Base-by-base conservation (phyloP, 495 filamentous ascomycete genomes). In the Talaromyces liani region DNA sequence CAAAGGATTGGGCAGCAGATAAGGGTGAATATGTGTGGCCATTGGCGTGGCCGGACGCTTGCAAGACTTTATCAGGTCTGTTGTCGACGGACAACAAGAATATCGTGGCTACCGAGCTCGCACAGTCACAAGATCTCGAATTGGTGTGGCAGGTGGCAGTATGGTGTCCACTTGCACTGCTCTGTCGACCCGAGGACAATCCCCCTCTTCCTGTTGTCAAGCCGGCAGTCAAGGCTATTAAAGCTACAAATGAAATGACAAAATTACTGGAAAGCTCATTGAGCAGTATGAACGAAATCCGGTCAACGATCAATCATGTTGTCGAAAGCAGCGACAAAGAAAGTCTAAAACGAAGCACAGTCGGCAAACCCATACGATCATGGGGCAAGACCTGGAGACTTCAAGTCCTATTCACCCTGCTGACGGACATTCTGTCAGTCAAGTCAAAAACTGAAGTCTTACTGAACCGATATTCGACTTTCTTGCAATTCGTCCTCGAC, bases 311-410 rank as follows among this genome's bases (percentile, higher is more conserved):
- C 18, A 29, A 58, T 16, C 27, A 5, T 36, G 56, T 58, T 14
- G 53, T 29, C 3, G 27, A 27, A 10, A 6, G 22, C 24, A 58
- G 3, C 27, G 18, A 58, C 27, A 58, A 33, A n/a, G 18, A 4
- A 12, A 31, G 18, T 12, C 56, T 36, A 2, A 16, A 8, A 16
- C 56, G 56, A 31, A 22, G 56, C 56, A 33, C 14, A 33, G n/a
- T 58, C 56, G 56, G 56, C 7, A 58, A 24, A 20, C 24, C 56
- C 29, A 36, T 58, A 7, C 56, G 56, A 12, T 36, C 56, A 14
- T 58, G 56, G 56, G 56, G 56, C n/a, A 36, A 34, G 7, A 58
- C 29, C 14, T 58, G 56, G 56, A 58, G 31, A 18, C 56, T 58
- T 0, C 56, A 58, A 5, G 31, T 36, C 27, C 6, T 58, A 2